A percentile compares a stretch with the other conserved stretches of the same genome.
Conservation (phyloP, 441 rosid species). For the Metrosideros polymorpha region DNA sequence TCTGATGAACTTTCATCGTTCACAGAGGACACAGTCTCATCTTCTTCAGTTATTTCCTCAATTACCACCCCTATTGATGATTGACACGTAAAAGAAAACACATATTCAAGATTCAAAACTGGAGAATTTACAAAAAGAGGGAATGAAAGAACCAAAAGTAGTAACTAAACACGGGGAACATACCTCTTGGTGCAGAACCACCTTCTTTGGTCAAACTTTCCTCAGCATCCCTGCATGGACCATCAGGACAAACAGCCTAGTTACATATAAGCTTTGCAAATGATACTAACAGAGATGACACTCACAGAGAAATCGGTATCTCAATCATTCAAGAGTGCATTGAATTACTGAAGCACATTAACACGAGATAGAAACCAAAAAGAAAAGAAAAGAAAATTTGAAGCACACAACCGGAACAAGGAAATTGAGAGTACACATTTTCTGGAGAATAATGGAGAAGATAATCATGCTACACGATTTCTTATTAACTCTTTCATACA, state of each 20-base stretch:
- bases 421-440: neutral
- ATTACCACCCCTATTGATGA: constrained; percentile 43
- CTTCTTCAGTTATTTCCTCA: constrained; percentile 79
- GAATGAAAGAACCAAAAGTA: neutral
- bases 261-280: neutral
- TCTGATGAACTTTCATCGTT: constrained; percentile 21
- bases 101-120: neutral
- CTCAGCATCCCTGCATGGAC: constrained; percentile 46
- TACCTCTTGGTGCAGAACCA: constrained; percentile 45
- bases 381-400: neutral
- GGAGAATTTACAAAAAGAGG: neutral
- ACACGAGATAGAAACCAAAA: neutral
- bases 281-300: neutral
- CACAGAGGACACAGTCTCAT: constrained; percentile 19
- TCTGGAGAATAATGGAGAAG: neutral
- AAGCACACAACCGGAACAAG: neutral
- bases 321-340: neutral
- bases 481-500: neutral
- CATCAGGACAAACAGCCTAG: neutral
- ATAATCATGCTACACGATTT: neutral
- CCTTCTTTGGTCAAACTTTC: constrained; percentile 49
- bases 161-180: neutral
- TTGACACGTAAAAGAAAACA: neutral
- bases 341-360: neutral
- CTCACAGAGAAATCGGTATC: neutral